Percentiles rank a stretch among this genome's conserved stretches.
phyloP scores from a whole-genome alignment of 495 filamentous ascomycete species.

The Penicillium crystallinum region DNA sequence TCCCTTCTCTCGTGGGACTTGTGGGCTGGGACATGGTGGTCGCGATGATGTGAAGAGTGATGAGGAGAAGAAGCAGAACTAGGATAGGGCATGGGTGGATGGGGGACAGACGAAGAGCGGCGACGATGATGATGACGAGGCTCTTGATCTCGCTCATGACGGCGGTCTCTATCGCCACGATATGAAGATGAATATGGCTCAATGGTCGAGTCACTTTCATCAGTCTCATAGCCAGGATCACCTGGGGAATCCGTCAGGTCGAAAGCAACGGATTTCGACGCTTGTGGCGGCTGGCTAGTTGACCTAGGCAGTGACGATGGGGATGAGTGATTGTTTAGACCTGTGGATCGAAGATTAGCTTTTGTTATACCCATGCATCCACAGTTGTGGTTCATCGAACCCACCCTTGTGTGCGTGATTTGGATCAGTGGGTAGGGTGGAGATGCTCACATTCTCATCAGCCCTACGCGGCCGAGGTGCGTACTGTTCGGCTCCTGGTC shows the following conservation, averaged over 20 bases:
- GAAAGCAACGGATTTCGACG: constrained; percentile 37
- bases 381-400: constrained; percentile 31
- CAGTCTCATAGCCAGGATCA: constrained; percentile 38
- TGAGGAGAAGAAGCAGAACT: background rate
- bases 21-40: background rate
- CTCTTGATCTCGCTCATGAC: constrained; percentile 3
- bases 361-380: background rate
- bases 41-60: constrained; percentile 4
- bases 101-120: constrained; percentile 26
- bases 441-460: constrained; percentile 55
- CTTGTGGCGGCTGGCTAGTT: constrained; percentile 24
- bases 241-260: constrained; percentile 18
- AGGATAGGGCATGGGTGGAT: constrained; percentile 9
- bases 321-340: constrained; percentile 19
- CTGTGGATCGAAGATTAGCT: constrained; percentile 11
- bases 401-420: constrained; percentile 39
- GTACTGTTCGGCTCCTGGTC: constrained; percentile 36
- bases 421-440: constrained; percentile 34
- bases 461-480: constrained; percentile 39
- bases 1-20: background rate
- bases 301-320: constrained; percentile 2
- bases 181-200: constrained; percentile 10
- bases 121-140: constrained; percentile 15
- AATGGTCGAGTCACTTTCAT: constrained; percentile 41
- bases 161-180: constrained; percentile 8